Evolutionary conservation across 2,329 filamentous ascomycete species (phyloP).

Genomic region (Fusarium sp.): DNA sequence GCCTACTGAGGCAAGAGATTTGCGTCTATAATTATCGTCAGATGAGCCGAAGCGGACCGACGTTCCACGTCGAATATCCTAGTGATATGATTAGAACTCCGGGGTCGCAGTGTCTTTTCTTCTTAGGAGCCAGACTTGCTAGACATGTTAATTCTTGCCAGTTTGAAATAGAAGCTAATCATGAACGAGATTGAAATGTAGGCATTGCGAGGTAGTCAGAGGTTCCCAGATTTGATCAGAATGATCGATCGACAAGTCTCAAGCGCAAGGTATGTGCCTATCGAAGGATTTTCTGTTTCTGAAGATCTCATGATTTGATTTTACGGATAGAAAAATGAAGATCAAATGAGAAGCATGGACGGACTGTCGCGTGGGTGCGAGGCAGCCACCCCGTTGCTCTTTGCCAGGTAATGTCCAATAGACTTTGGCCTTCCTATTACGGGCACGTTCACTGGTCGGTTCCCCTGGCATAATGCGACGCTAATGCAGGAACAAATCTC

Average conservation of each 20-base stretch:
- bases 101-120: not conserved
- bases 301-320: not conserved
- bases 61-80: conserved; percentile 4
- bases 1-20: not conserved
- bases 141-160: not conserved
- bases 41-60: conserved; percentile 23
- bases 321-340: not conserved
- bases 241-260: conserved; percentile 4
- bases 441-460: conserved; percentile 10
- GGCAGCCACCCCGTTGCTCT: conserved; percentile 7
- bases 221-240: not conserved
- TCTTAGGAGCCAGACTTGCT: not conserved
- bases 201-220: not conserved
- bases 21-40: conserved; percentile 14
- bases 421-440: conserved; percentile 18
- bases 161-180: not conserved
- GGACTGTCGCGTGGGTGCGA: conserved; percentile 19
- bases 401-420: conserved; percentile 1
- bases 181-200: not conserved
- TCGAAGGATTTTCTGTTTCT: not conserved
- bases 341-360: conserved; percentile 10
- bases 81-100: not conserved
- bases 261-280: not conserved
- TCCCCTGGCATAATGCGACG: conserved; percentile 33
- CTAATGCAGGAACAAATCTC: conserved; percentile 46